Percentiles rank a stretch among this genome's conserved stretches.
Evolutionary conservation across 768 basidiomycete genomes (phyloP).

Genomic region (Calocybe cyanea): DNA sequence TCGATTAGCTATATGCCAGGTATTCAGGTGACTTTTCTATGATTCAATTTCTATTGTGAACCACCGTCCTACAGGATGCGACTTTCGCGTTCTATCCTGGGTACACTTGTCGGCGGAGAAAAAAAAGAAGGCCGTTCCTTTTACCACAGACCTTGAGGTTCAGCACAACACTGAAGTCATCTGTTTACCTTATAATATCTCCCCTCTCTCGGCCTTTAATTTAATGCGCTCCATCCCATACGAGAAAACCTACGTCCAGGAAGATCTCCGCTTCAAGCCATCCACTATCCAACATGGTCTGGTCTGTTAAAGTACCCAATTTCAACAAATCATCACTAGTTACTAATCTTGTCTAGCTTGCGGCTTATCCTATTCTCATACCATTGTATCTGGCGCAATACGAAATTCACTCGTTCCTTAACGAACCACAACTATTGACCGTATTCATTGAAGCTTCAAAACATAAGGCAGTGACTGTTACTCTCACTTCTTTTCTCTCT

Average conservation of each 20-base stretch:
- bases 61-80: constrained; percentile 31
- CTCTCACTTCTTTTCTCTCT: not conserved
- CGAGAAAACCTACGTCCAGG: constrained; percentile 29
- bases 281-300: constrained; percentile 40
- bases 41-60: not conserved
- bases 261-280: constrained; percentile 39
- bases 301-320: constrained; percentile 28
- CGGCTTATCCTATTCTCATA: constrained; percentile 61
- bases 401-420: constrained; percentile 19
- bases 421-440: constrained; percentile 14
- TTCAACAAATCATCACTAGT: not conserved
- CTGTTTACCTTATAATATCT: constrained; percentile 54
- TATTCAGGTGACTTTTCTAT: constrained; percentile 13
- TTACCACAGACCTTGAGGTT: constrained; percentile 40
- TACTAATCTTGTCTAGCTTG: constrained; percentile 31
- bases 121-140: constrained; percentile 34
- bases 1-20: constrained; percentile 43
- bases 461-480: constrained; percentile 19
- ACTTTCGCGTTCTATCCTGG: constrained; percentile 42
- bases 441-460: constrained; percentile 31
- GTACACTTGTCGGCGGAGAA: constrained; percentile 32
- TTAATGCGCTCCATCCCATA: constrained; percentile 29
- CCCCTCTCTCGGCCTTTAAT: constrained; percentile 49
- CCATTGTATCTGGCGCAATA: constrained; percentile 61
- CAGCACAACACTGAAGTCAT: constrained; percentile 47